Conservation (phyloP, 495 filamentous ascomycete genomes). For the Hyaloscypha variabilis region DNA sequence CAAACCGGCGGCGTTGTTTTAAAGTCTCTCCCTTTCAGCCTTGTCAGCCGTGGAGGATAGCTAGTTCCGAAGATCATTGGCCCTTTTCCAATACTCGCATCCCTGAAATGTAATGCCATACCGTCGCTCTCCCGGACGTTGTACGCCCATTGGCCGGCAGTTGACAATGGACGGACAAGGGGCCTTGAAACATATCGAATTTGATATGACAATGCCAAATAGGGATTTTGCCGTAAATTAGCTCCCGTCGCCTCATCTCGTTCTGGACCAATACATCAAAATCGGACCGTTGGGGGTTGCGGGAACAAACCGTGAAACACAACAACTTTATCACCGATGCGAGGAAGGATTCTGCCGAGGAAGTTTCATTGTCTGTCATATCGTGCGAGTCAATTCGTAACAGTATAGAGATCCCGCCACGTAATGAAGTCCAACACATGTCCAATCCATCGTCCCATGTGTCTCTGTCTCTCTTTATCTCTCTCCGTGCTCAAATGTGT, state of each 20-base stretch:
- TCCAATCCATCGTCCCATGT: not conserved
- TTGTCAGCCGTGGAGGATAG: not conserved
- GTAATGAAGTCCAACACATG: not conserved
- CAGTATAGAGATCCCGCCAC: not conserved
- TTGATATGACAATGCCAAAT: not conserved
- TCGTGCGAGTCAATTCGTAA: not conserved
- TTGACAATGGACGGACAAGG: not conserved
- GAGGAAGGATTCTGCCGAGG: not conserved
- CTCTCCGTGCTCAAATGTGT: not conserved
- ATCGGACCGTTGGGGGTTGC: not conserved
- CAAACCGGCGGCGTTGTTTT: not conserved
- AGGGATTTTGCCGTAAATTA: not conserved
- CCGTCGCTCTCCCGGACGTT: not conserved
- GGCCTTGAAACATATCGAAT: not conserved
- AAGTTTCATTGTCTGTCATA: not conserved
- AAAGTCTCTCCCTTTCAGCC: not conserved
- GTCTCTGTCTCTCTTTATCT: not conserved
- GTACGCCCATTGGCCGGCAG: not conserved
- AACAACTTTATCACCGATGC: not conserved
- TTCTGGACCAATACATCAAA: not conserved
- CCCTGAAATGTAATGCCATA: no score
- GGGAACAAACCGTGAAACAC: not conserved
- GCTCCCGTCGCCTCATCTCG: not conserved
- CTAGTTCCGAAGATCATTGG: not conserved
- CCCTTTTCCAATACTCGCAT: not conserved